A percentile compares a stretch with the other conserved stretches of the same genome.
These are phyloP conservation scores for Cucumis sativus DNA, from an alignment of 306 rosid genomes.

Conservation along the genomic window DNA sequence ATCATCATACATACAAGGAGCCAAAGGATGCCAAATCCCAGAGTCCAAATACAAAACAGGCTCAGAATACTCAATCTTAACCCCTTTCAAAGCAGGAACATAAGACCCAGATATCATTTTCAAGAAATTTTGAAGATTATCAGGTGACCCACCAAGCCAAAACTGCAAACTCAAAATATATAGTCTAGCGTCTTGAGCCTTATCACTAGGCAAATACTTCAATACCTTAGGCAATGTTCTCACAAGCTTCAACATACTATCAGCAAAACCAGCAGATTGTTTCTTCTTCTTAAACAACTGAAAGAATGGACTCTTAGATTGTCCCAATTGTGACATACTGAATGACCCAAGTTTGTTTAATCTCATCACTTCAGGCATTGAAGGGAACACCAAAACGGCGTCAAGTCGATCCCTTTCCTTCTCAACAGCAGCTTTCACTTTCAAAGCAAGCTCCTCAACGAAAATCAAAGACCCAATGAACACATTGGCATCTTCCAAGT, in stretches of 20 bases:
- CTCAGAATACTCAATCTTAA: conserved; percentile 65
- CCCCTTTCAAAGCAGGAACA: conserved; percentile 67
- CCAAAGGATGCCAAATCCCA: conserved; percentile 98
- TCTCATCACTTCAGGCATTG: conserved; percentile 99
- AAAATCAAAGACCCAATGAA: conserved; percentile 91
- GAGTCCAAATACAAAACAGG: conserved; percentile 83
- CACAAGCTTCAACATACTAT: conserved; percentile 93
- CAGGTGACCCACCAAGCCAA: conserved; percentile 98
- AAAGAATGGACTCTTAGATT: conserved; percentile 79
- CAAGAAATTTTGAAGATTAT: conserved; percentile 76
- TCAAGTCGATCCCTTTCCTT: conserved; percentile 78
- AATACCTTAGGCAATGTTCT: conserved; percentile 89
- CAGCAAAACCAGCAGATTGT: conserved; percentile 84
- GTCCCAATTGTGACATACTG: conserved; percentile 91
- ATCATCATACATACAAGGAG: conserved; percentile 95
- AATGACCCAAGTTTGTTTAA: conserved; percentile 80
- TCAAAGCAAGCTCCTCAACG: conserved; percentile 89
- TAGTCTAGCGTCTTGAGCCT: conserved; percentile 92
- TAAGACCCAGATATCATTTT: conserved; percentile 85
- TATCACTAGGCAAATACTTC: conserved; percentile 92
- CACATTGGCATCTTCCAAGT: conserved; percentile 75
- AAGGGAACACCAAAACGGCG: conserved; percentile 92
- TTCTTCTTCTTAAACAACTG: conserved; percentile 85
- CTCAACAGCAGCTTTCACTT: conserved; percentile 77
- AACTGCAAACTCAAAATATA: conserved; percentile 84